Evolutionary conservation across 2,329 filamentous ascomycete species (phyloP).

Genomic region (Colletotrichum viniferum): DNA sequence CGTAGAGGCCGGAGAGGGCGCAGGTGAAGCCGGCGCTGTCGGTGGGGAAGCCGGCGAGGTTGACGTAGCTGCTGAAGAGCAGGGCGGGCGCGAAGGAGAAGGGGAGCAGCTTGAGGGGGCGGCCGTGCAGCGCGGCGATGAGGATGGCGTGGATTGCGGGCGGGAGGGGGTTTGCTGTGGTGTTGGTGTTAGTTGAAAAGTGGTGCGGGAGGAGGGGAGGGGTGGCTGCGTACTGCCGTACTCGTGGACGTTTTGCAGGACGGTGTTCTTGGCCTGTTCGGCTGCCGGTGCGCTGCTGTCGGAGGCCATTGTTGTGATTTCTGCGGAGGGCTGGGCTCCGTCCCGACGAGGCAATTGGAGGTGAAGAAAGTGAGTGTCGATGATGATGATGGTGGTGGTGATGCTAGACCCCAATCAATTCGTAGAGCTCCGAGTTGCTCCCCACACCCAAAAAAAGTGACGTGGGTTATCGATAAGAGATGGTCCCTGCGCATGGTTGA

Average conservation of each 20-base stretch:
- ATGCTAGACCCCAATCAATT: not conserved
- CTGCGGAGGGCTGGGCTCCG: not conserved
- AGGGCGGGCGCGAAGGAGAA: slow-evolving; percentile 56
- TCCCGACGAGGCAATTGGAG: not conserved
- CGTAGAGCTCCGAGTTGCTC: not conserved
- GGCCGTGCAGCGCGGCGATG: slow-evolving; percentile 59
- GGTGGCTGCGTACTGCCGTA: slow-evolving; percentile 53
- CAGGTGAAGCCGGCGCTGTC: slow-evolving; percentile 61
- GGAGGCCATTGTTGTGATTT: not conserved
- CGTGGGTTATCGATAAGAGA: slow-evolving; percentile 15
- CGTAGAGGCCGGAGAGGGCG: slow-evolving; percentile 63
- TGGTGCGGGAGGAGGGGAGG: not conserved
- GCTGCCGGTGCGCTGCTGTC: not conserved
- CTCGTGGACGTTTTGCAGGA: slow-evolving; percentile 36
- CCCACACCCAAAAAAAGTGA: not conserved
- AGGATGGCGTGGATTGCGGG: slow-evolving; percentile 61
- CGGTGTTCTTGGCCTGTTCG: not conserved
- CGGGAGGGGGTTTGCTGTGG: slow-evolving; percentile 56
- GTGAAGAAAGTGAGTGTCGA: not conserved
- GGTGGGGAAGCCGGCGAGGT: slow-evolving; percentile 62
- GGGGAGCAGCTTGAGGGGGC: slow-evolving; percentile 55
- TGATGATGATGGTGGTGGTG: not conserved
- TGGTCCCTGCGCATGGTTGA: not conserved
- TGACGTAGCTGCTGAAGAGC: slow-evolving; percentile 62
- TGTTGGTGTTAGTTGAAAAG: not conserved